A percentile compares a stretch with the other conserved stretches of the same genome.
Evolutionary conservation across 2,329 filamentous ascomycete species (phyloP).

Genomic region (Cercospora sp.): DNA sequence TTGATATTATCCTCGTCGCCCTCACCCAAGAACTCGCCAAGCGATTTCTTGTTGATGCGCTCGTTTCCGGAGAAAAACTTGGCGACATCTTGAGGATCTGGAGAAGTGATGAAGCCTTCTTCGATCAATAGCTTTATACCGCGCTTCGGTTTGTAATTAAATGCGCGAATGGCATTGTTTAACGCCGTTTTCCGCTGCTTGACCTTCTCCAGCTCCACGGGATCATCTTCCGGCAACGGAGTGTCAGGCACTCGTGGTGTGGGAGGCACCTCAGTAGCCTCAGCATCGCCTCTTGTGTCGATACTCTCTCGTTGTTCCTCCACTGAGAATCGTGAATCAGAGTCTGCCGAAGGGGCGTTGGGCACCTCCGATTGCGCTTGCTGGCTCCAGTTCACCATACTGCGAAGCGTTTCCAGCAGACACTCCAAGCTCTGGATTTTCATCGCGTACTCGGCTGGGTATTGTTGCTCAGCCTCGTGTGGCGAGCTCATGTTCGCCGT

Average conservation of each 20-base stretch:
- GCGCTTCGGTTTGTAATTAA: constrained; percentile 97
- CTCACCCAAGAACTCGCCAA: constrained; percentile 93
- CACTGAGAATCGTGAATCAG: constrained; percentile 53
- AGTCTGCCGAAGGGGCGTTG: constrained; percentile 45
- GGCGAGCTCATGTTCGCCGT: constrained; percentile 67
- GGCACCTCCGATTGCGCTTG: constrained; percentile 58
- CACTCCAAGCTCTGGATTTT: constrained; percentile 88
- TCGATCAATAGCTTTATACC: constrained; percentile 82
- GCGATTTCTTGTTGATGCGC: constrained; percentile 82
- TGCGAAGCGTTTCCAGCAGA: constrained; percentile 82
- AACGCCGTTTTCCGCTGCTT: constrained; percentile 93
- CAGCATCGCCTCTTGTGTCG: constrained; percentile 58
- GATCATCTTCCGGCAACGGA: constrained; percentile 73
- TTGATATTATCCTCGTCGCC: constrained; percentile 91
- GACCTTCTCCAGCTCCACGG: constrained; percentile 87
- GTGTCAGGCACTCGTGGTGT: constrained; percentile 47
- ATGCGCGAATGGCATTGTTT: constrained; percentile 82
- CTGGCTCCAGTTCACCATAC: constrained; percentile 88
- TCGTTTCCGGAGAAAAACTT: constrained; percentile 79
- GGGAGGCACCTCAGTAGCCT: constrained; percentile 9
- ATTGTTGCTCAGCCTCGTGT: constrained; percentile 61
- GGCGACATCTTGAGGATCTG: constrained; percentile 79
- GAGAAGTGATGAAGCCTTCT: constrained; percentile 82
- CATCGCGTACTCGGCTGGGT: constrained; percentile 85
- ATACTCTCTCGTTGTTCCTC: constrained; percentile 71